Evolutionary conservation across 2,329 filamentous ascomycete genomes (phyloP), one percentile per base, ranked within the genome.

Genomic region (Ophiostoma quercus): DNA sequence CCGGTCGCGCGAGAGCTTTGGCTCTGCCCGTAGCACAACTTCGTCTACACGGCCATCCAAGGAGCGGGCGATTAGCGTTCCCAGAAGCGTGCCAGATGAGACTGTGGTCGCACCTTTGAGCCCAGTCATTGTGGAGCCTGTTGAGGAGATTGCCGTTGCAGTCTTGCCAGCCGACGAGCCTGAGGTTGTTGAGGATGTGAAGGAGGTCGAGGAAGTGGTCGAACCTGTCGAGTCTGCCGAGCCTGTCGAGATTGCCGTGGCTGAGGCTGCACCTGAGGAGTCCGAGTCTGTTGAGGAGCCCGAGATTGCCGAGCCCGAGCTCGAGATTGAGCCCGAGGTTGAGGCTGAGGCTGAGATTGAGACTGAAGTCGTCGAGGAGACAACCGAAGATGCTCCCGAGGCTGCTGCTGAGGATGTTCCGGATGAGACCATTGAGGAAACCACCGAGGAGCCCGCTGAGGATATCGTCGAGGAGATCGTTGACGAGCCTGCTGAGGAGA

Each of bases 1-100:
- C 65, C 39, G 2, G 47, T 54, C 39, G n/a, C 67, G 65, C 37
- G 37, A 43, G 65, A 66, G 65, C 65, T 43, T 47, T 47, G 65
- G 65, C 19, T 66, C 65, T 7, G 22, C n/a, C 22, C 39, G 65
- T 7, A 66, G 65, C 65, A 66, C 65, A 19, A 22, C 65, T 3
- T 66, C 65, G 5, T 25, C 37, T 2, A 41, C 65, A 25, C 22
- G 34, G 32, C n/a, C 62, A 12, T n/a, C 32, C 12, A 65, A 65
- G n/a, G 62, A 70, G 39, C 67, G 62, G 66, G 37, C 37, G 0
- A 12, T 32, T 7, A n/a, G 37, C 7, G 22, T 43, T 14, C 6
- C 65, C 39, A 66, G 41, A 39, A 32, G 22, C 9, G 32, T 29
- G 37, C 34, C 62, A 65, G 19, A 39, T 14, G 62, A 43, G 37